Base-by-base conservation (phyloP, 345 rosid species). In the Ailanthus altissimus region DNA sequence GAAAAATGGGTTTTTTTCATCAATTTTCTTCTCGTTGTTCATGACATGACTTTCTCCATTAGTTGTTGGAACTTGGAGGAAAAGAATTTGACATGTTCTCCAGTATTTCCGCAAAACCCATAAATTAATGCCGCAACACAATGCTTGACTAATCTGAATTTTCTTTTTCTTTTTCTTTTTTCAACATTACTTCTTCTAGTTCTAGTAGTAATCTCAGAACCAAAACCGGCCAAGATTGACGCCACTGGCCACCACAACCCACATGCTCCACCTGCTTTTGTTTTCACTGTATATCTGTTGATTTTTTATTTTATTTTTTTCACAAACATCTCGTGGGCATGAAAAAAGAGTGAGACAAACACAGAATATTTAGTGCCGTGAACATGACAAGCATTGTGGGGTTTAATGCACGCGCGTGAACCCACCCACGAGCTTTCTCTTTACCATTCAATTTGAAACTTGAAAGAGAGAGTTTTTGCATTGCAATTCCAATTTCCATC, bases 331-430 rank as follows among this genome's bases (percentile, higher is more conserved):
- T 43, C 32, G 32, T 23, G 70, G 53, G 70, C 67, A 6, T 26
- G 6, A 32, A 14, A 0, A 7, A 1, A 8, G 1, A 9, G 58
- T 8, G 14, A 14, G 20, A 67, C 26, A 11, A 6, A 38, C 3
- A 21, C 10, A 21, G n/a, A 14, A 49, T 14, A 13, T 21, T 45
- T 40, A 64, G 47, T 38, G 68, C 21, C 45, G 20, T 20, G 36
- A 38, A 38, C 18, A 10, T 38, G 49, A 71, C 45, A 54, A 2
- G 49, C 10, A 8, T 40, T 16, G 75, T 42, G 65, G 53, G 65
- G 36, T 49, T 40, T n/a, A 12, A 38, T 38, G 26, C 9, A 42
- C 63, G 76, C 67, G 76, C 67, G 47, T 62, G 59, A 47, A 13
- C 18, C 25, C 28, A 59, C 68, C 57, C 68, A 32, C 59, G 4